Percentiles rank a stretch among this genome's conserved stretches.
Conservation (phyloP, 768 basidiomycete species). For the Phanerodontia chrysosporium region DNA sequence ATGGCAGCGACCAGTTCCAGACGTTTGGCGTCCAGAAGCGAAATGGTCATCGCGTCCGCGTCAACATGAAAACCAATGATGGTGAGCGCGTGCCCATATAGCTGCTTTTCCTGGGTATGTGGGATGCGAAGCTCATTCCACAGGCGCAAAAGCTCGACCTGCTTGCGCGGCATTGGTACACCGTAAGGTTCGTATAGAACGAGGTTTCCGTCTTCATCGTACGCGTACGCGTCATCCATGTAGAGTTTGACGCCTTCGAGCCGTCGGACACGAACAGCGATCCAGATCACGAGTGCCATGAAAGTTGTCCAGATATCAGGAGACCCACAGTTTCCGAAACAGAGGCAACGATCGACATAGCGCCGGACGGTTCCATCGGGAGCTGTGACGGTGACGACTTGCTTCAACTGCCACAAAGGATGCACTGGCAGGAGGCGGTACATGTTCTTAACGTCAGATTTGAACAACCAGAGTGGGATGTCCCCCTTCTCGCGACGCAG, state of each 20-base stretch:
- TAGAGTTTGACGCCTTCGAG: conserved; percentile 25
- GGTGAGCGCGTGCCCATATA: conserved; percentile 27
- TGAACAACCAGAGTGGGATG: conserved; percentile 14
- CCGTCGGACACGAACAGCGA: conserved; percentile 21
- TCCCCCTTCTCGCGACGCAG: background rate
- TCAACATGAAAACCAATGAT: conserved; percentile 40
- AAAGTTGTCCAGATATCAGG: conserved; percentile 26
- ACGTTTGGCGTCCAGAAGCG: conserved; percentile 9
- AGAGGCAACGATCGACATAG: conserved; percentile 29
- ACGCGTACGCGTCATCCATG: conserved; percentile 31
- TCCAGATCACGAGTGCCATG: conserved; percentile 32
- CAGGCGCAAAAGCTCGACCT: conserved; percentile 31
- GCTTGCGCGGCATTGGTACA: conserved; percentile 24
- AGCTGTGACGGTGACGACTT: conserved; percentile 26
- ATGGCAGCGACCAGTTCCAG: conserved; percentile 6
- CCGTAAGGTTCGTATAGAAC: conserved; percentile 31
- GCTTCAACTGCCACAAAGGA: conserved; percentile 30
- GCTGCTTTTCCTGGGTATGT: conserved; percentile 36
- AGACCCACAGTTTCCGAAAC: conserved; percentile 29
- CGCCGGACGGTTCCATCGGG: conserved; percentile 12
- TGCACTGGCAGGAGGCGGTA: conserved; percentile 23
- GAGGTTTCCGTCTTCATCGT: conserved; percentile 17
- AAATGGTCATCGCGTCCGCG: conserved; percentile 27
- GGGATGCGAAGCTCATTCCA: conserved; percentile 39
- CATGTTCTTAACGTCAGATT: conserved; percentile 21